Base-by-base conservation (phyloP, 2,329 filamentous ascomycete genomes). In the Geosmithia flava region DNA sequence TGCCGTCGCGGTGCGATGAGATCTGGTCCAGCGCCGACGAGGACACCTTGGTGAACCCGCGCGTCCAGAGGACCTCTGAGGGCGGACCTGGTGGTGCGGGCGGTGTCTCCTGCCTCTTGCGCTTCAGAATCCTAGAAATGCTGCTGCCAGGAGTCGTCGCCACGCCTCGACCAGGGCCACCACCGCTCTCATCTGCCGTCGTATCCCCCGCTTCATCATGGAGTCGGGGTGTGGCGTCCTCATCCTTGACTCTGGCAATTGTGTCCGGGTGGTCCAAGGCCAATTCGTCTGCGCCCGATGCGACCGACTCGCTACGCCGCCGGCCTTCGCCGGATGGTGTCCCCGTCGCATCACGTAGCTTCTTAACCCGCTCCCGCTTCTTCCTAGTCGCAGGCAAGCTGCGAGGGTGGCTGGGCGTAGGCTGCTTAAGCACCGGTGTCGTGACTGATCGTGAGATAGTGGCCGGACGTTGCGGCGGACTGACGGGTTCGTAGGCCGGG, bases 11-110 rank as follows among this genome's bases (percentile, higher is more conserved):
- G 60, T 90, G 85, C 47, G 81, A 84, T 20, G 80, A 78, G 50
- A 90, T 85, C 56, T 87, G 81, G 58, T 89, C 85, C 53, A 90
- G 72, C 13, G 86, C 81, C 4, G 83, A 82, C 3, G 76, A 77
- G 30, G 81, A 83, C 15, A 87, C 85, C 54, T 83, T 81, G 37
- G 83, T 78, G 57, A 91, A 83, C 45, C 83, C 83, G 45, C 85
- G 80, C 15, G 85, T 87, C 71, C 85, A 86, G 41, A 86, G 70
- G 5, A 90, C 84, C 49, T 87, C 76, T 8, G 78, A 78, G 20
- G 80, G 77, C 27, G 82, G 80, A 52, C 67, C 55, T 67, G 74
- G 50, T 3, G 70, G 46, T 60, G 74, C 52, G 58, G 60, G 55
- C 5, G 72, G 69, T 4, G 71, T 69, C 6, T 75, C 73, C 49